Conservation (phyloP, 129 eudicot species). For the Pseudognaphalium luteoalbum region DNA sequence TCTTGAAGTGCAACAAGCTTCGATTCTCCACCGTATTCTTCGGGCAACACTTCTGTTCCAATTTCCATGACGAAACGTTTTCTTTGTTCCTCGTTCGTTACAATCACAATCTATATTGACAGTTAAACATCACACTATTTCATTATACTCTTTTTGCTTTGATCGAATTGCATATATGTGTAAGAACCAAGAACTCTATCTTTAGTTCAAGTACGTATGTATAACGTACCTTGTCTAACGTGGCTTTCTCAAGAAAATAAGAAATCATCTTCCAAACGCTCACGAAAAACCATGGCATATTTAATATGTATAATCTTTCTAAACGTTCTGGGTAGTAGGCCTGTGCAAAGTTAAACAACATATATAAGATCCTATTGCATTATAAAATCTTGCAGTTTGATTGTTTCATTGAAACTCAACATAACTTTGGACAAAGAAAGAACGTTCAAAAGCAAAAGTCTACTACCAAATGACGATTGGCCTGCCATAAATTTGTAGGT, state of each 20-base stretch:
- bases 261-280: constrained; percentile 50
- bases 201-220: not conserved
- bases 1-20: constrained; percentile 46
- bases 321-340: constrained; percentile 57
- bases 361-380: not conserved
- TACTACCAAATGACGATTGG: too few relatives aligned
- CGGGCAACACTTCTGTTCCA: constrained; percentile 43
- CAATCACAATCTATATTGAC: constrained; percentile 39
- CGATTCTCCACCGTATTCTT: constrained; percentile 47
- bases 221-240: constrained; percentile 45
- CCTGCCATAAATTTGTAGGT: not conserved
- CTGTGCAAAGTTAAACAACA: constrained; percentile 16
- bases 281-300: constrained; percentile 57
- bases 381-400: too few relatives aligned
- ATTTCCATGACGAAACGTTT: constrained; percentile 36
- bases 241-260: constrained; percentile 45
- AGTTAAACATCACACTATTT: constrained; percentile 3
- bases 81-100: constrained; percentile 40
- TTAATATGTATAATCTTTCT: constrained; percentile 38
- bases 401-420: not conserved
- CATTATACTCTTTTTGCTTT: not conserved
- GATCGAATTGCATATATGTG: not conserved
- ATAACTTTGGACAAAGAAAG: not conserved
- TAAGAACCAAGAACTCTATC: not conserved
- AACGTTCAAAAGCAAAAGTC: not conserved